phyloP scores from a whole-genome alignment of 2,329 filamentous ascomycete genomes.

The Ophiocordyceps camponoti-saundersi region DNA sequence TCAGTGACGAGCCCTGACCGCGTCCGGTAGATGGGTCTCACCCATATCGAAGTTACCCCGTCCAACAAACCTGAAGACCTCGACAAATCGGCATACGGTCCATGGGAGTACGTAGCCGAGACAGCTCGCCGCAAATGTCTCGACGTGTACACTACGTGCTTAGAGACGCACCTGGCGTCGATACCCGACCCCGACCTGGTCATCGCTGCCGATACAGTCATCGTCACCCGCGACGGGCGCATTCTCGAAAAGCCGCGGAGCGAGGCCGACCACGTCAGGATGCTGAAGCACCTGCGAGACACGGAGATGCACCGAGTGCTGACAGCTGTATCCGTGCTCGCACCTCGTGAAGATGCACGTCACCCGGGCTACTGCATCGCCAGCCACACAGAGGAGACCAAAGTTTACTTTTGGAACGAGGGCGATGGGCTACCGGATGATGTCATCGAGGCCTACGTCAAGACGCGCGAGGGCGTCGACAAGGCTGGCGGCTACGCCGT shows the following conservation, averaged over 20 bases:
- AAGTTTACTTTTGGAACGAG: conserved; percentile 65
- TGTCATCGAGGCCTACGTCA: conserved; percentile 61
- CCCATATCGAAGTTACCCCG: conserved; percentile 67
- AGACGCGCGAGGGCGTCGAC: conserved; percentile 79
- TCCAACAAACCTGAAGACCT: conserved; percentile 76
- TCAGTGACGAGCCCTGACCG: conserved; percentile 2
- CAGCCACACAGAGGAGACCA: conserved; percentile 74
- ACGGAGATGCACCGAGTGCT: conserved; percentile 63
- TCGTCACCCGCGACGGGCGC: conserved; percentile 56
- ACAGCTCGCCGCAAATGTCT: conserved; percentile 76
- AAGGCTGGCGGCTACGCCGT: conserved; percentile 95
- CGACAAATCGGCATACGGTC: conserved; percentile 53
- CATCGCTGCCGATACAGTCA: conserved; percentile 79
- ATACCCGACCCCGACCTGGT: conserved; percentile 63
- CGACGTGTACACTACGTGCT: conserved; percentile 41
- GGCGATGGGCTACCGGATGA: conserved; percentile 50
- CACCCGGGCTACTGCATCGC: conserved; percentile 77
- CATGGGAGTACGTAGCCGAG: conserved; percentile 79
- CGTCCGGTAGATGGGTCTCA: conserved; percentile 50
- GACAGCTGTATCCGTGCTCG: conserved; percentile 71
- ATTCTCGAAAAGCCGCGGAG: conserved; percentile 84
- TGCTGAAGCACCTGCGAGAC: conserved; percentile 71
- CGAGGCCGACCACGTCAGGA: conserved; percentile 65
- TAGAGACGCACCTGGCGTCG: conserved; percentile 25
- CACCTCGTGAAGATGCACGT: conserved; percentile 61